Evolutionary conservation across 148 eudicot species (phyloP).

Genomic region (Euryodendron excelsum): DNA sequence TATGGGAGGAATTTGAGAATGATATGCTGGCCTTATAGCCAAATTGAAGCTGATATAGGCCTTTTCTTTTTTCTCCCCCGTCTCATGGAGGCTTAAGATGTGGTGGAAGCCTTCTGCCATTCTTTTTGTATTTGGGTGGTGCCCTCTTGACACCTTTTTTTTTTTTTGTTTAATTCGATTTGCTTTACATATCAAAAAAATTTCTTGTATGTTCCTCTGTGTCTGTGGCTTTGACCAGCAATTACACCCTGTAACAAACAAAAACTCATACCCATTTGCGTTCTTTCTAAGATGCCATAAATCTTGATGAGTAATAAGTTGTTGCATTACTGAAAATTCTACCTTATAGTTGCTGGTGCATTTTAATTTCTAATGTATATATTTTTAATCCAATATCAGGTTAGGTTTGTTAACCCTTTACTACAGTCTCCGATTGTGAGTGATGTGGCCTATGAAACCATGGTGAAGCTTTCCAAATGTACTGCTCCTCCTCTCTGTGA

Average conservation of each 20-base stretch:
- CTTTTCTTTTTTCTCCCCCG: no score
- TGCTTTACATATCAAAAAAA: no score
- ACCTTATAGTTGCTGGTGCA: background rate
- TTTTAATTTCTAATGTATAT: background rate
- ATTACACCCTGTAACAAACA: background rate
- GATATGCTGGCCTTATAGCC: no score
- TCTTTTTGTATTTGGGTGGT: background rate
- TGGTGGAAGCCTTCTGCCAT: no score
- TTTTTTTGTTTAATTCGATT: no score
- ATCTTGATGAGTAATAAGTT: background rate
- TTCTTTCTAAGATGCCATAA: background rate
- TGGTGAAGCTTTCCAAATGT: conserved; percentile 89
- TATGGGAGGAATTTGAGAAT: no score
- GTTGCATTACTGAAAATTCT: background rate
- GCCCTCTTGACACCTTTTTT: background rate
- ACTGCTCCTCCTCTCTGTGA: conserved; percentile 79
- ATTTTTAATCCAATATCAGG: conserved; percentile 40
- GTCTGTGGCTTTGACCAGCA: background rate
- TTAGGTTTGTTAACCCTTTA: conserved; percentile 73
- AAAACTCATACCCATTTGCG: background rate
- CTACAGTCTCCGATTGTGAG: conserved; percentile 74
- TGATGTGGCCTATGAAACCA: conserved; percentile 75
- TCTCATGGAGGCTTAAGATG: no score
- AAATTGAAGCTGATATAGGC: no score
- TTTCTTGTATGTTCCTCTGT: background rate